Evolutionary conservation across 495 filamentous ascomycete genomes (phyloP), one percentile per base, ranked within the genome.

Genomic region (Sphaerosporella brunnea): DNA sequence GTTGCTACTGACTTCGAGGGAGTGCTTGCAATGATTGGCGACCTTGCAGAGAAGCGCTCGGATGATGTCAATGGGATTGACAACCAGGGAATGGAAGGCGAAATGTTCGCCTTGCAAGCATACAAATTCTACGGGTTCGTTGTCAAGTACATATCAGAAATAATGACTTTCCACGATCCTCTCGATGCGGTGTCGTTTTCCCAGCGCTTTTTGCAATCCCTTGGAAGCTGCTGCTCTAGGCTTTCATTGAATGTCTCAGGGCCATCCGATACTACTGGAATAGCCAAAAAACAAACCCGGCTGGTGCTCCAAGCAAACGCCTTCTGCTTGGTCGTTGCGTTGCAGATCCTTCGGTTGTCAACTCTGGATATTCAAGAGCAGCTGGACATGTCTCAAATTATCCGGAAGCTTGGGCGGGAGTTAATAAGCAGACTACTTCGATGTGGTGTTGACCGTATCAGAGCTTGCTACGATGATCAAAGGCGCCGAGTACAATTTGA

Each of bases 1-100:
- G 71, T 78, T 2, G 79, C 78, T 9, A 79, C 80, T 1, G 75
- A 86, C 51, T 72, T 75, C 45, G 50, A 70, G 10, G 56, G 51
- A 11, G 63, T 73, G 23, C 63, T 65, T 45, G 45, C 65, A 8
- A 66, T 71, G 36, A 56, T 75, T 18, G 58, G 72, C 11, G 52
- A 55, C 16, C 60, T 54, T 32, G 65, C 72, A n/a, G 51, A 55
- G 11, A 48, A 49, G 15, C 63, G 65, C 4, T 54, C 66, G 19
- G 45, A 23, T 24, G 57, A 68, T 28, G 52, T 7, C 39, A 42
- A 16, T 11, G 21, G 11, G 11, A 19, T 60, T 43, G 52, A 24
- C 15, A 23, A 20, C 4, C 4, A 42, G 16, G 28, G 23, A 19
- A n/a, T 32, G 9, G 43, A 46, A 35, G 51, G 45, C 16, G 43